Base-by-base conservation (phyloP, 2,329 filamentous ascomycete species). In the Penicillium paneum region DNA sequence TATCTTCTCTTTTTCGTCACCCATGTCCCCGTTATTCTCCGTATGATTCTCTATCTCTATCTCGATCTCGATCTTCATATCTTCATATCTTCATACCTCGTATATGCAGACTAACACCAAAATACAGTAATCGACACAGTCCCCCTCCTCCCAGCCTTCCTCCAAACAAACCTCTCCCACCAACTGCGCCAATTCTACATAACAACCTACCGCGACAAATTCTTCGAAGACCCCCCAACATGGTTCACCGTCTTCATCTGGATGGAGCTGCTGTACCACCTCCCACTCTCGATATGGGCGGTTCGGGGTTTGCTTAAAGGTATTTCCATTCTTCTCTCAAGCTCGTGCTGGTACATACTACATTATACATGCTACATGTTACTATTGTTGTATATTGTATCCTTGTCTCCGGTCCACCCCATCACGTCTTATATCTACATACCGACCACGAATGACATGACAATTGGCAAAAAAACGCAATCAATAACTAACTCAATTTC, bases 231-330 rank as follows among this genome's bases (percentile, higher is more conserved):
- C 8, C 77, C 83, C 12, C 84, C 84, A 36, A 68, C 76, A 4
- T 89, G 83, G 80, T 88, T 88, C 66, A 73, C 71, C 11, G 60
- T 75, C 13, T 85, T 83, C 64, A 77, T 79, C 26, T 80, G 77
- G 67, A 79, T 87, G 65, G 86, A 89, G 66, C 65, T 82, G 2
- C 53, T 83, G 17, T 85, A 83, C 64, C 85, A 88, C 67, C 68
- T 84, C 0, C 86, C 86, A 0, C 64, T 86, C 17, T 83, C 80
- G 42, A 49, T 84, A 13, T 87, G 83, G 83, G 81, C 81, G 0
- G 72, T 87, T 17, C 69, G 76, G n/a, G 84, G 77, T 1, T 69
- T 87, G 10, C 61, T 80, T 5, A 71, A 71, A 58, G 74, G 83
- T 84, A 69, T 52, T 71, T 67, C 26, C 6, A 36, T 39, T 10